phyloP scores from a whole-genome alignment of 805 yeast species.

The Metschnikowia noctiluminum region DNA sequence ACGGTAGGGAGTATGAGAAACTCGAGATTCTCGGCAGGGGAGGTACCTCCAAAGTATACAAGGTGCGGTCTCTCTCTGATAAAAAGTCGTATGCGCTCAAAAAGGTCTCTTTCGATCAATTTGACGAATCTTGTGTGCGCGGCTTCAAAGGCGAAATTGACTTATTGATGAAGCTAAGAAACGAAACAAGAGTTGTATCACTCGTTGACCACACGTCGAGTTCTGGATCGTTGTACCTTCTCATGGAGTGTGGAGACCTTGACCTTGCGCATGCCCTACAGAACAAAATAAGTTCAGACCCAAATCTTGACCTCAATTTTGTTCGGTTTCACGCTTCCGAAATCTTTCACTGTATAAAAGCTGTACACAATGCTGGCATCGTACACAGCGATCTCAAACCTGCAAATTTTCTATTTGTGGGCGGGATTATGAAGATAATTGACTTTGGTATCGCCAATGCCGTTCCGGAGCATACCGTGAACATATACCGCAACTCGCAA shows the following conservation, averaged over 20 bases:
- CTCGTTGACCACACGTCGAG: slow-evolving; percentile 70
- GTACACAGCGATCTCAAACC: slow-evolving; percentile 80
- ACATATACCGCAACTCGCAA: slow-evolving; percentile 84
- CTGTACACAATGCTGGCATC: slow-evolving; percentile 83
- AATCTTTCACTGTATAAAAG: slow-evolving; percentile 74
- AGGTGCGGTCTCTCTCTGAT: slow-evolving; percentile 52
- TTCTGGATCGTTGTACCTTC: slow-evolving; percentile 60
- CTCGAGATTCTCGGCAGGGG: slow-evolving; percentile 84
- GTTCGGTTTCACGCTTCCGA: slow-evolving; percentile 78
- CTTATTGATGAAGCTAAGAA: slow-evolving; percentile 56
- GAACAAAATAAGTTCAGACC: slow-evolving; percentile 44
- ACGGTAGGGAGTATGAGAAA: slow-evolving; percentile 65
- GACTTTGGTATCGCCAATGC: slow-evolving; percentile 97
- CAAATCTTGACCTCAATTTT: slow-evolving; percentile 61
- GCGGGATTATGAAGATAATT: slow-evolving; percentile 80
- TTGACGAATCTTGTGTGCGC: slow-evolving; percentile 66
- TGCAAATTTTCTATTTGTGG: slow-evolving; percentile 69
- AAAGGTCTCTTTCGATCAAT: slow-evolving; percentile 74
- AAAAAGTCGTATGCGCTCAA: slow-evolving; percentile 74
- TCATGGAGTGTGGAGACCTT: slow-evolving; percentile 94
- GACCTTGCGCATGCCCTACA: slow-evolving; percentile 81
- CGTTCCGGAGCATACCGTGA: slow-evolving; percentile 87
- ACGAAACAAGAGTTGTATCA: slow-evolving; percentile 68
- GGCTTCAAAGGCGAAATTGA: slow-evolving; percentile 92
- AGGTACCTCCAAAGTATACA: slow-evolving; percentile 88